Evolutionary conservation across 2,329 filamentous ascomycete species (phyloP).

Genomic region (Ophiostoma perfectum): DNA sequence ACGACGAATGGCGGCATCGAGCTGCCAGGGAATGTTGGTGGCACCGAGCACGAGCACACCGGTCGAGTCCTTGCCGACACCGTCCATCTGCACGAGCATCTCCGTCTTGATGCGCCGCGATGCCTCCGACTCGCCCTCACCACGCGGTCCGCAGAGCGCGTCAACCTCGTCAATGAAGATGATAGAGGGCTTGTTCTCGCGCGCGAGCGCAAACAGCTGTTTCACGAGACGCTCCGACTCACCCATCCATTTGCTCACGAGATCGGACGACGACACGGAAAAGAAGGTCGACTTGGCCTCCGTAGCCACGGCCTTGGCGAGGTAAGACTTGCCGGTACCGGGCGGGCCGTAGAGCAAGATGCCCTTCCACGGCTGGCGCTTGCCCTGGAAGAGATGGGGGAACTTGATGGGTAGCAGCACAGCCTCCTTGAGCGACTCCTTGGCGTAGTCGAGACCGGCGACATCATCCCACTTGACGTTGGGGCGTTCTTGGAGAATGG

Average conservation of each 20-base stretch:
- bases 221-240: constrained; percentile 98
- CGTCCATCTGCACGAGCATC: constrained; percentile 97
- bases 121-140: constrained; percentile 94
- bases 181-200: constrained; percentile 96
- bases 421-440: constrained; percentile 95
- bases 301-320: constrained; percentile 95
- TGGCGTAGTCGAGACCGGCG: constrained; percentile 85
- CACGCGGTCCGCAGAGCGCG: constrained; percentile 85
- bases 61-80: constrained; percentile 90
- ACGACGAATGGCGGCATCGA: constrained; percentile 90
- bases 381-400: constrained; percentile 90
- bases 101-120: constrained; percentile 98
- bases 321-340: constrained; percentile 94
- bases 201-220: constrained; percentile 92
- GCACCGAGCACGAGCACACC: constrained; percentile 92
- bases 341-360: constrained; percentile 94
- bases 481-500: constrained; percentile 90
- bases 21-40: constrained; percentile 98
- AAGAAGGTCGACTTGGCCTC: constrained; percentile 99
- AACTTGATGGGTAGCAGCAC: constrained; percentile 98
- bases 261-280: constrained; percentile 92
- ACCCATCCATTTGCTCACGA: constrained; percentile 99
- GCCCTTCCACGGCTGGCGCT: constrained; percentile 96
- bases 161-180: constrained; percentile 57
- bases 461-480: constrained; percentile 99